These are phyloP conservation scores for Acephala macrosclerotiorum DNA, from an alignment of 2,329 filamentous ascomycete genomes.

Conservation along the genomic window DNA sequence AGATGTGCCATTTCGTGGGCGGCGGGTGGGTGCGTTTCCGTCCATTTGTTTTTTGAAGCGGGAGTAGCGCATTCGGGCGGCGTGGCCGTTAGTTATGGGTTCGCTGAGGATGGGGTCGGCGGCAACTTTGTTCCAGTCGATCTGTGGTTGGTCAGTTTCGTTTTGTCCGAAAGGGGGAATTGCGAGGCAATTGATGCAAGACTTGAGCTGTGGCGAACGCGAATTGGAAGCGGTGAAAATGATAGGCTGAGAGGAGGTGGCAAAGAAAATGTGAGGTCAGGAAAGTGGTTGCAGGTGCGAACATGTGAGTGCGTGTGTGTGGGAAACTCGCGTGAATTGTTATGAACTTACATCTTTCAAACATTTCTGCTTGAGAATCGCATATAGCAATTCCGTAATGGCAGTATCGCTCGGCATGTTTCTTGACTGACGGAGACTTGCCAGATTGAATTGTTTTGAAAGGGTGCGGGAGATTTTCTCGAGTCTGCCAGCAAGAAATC, in stretches of 20 bases:
- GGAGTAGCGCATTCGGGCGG: constrained; percentile 63
- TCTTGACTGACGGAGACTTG: constrained; percentile 45
- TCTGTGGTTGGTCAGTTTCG: constrained; percentile 42
- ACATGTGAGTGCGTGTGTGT: neutral
- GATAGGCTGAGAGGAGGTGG: neutral
- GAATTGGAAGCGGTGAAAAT: neutral
- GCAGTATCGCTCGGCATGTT: constrained; percentile 55
- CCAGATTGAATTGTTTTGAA: constrained; percentile 30
- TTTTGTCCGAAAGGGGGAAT: neutral
- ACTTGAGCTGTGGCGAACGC: neutral
- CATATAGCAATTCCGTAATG: constrained; percentile 59
- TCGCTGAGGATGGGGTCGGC: constrained; percentile 46
- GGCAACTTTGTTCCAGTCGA: constrained; percentile 61
- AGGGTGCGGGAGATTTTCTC: constrained; percentile 1
- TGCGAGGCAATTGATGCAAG: neutral
- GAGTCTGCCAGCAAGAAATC: neutral
- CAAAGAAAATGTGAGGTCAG: neutral
- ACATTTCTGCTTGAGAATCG: constrained; percentile 62
- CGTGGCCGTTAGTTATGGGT: constrained; percentile 62
- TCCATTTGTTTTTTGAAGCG: constrained; percentile 62
- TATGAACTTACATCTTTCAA: constrained; percentile 53
- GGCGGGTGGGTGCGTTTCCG: constrained; percentile 38
- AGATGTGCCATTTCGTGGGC: neutral
- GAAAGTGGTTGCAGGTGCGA: neutral
- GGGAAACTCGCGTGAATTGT: neutral